Evolutionary conservation across 345 rosid species (phyloP), one percentile per base, ranked within the genome.

Genomic region (Rhizophora apiculata): DNA sequence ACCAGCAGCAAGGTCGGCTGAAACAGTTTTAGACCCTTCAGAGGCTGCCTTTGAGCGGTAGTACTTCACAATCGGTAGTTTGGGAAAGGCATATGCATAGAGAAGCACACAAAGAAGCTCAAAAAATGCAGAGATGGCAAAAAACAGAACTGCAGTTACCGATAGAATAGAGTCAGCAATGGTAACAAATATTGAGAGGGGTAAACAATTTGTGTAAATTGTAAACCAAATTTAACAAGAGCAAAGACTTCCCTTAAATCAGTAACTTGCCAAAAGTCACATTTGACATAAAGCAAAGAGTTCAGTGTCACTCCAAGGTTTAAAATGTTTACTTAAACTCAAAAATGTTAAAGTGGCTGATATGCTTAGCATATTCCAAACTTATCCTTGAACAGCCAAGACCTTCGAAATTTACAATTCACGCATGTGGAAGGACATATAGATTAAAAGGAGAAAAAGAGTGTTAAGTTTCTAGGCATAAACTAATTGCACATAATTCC

Each of bases 1-100:
- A 21, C 80, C 97, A 8, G 96, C 95, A 66, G 87, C 91, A 48
- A 93, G 88, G 76, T 93, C 95, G 0, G 89, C 86, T 21, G 87
- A 58, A 22, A 91, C 95, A 10, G 98, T 83, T 80, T 87, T 88
- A 1, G 95, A 91, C 11, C 97, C 97, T 87, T 91, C 91, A 0
- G 82, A 77, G n/a, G 89, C 94, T 26, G 98, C 98, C 83, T 88
- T 89, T 20, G 93, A 49, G 16, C 90, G 87, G 73, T 89, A 89
- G 73, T 85, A 86, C 81, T 89, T 94, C 67, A 94, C 97, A 0
- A 89, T 76, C 9, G 95, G 95, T 55, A 91, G 83, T 73, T 85
- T 94, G 15, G 91, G 87, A 26, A 91, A 91, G 16, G 67, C 68
- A 18, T 62, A 76, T 5, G 86, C 85, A 57, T 91, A 94, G 46